A percentile compares a stretch with the other conserved stretches of the same genome.
phyloP scores from a whole-genome alignment of 2,329 filamentous ascomycete genomes.

The Colletotrichum simmondsii region DNA sequence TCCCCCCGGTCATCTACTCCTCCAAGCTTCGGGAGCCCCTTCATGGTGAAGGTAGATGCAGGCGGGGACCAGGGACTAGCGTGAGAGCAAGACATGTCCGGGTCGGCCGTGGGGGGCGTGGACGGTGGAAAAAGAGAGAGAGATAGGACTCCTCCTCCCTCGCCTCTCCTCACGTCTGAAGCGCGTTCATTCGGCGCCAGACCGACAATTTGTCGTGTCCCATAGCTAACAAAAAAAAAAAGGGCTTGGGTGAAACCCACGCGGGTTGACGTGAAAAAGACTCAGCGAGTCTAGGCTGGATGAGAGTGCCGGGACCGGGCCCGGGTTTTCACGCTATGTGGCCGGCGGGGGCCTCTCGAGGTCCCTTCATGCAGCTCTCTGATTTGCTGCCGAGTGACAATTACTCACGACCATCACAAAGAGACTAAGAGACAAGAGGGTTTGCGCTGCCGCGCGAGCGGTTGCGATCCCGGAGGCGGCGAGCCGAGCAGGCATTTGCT shows the following conservation, averaged over 20 bases:
- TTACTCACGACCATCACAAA: conserved; percentile 32
- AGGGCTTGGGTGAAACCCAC: conserved; percentile 24
- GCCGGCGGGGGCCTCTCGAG: not conserved
- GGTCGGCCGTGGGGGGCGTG: conserved; percentile 32
- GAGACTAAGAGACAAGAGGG: conserved; percentile 9
- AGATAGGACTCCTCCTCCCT: conserved; percentile 12
- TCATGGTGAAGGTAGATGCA: conserved; percentile 15
- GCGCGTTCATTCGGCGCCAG: conserved; percentile 28
- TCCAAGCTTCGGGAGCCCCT: conserved; percentile 18
- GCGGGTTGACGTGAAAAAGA: conserved; percentile 33
- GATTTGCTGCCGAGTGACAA: conserved; percentile 25
- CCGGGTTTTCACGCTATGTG: conserved; percentile 12
- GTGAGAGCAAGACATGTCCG: conserved; percentile 24
- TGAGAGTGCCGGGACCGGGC: conserved; percentile 33
- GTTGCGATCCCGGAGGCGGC: conserved; percentile 35
- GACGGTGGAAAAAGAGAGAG: conserved; percentile 2
- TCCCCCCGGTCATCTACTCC: not conserved
- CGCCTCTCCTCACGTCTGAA: not conserved
- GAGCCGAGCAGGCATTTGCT: conserved; percentile 6
- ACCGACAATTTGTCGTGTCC: conserved; percentile 27
- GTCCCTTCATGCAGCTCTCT: conserved; percentile 27
- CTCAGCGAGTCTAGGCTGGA: conserved; percentile 27
- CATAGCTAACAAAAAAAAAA: conserved; percentile 13
- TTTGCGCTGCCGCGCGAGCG: conserved; percentile 17
- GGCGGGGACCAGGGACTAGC: conserved; percentile 24